Evolutionary conservation across 2,329 filamentous ascomycete species (phyloP), one percentile per base, ranked within the genome.

Genomic region (Penicillium capsulatum): DNA sequence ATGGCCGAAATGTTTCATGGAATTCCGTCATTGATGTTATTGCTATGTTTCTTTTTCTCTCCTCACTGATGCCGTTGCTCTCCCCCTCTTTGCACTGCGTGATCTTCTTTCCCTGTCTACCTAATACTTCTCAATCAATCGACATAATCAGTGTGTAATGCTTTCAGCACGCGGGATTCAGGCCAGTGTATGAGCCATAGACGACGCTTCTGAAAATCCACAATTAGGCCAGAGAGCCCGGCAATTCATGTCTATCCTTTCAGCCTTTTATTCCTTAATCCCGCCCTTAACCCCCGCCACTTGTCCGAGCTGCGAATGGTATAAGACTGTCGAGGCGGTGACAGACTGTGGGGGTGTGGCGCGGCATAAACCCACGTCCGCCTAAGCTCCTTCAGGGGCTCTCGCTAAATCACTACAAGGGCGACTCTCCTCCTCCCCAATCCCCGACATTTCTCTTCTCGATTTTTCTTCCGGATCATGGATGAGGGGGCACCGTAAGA

Each of bases 1-100:
- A 37, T 37, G 39, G 46, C 54, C 58, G 52, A 59, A 50, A 55
- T 55, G 51, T 53, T 58, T 57, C 48, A 61, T 58, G 50, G 59
- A 55, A 57, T 60, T 64, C 57, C 45, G 47, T 52, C 52, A 47
- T 55, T 56, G 51, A 51, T 54, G 48, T 51, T 39, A 48, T 50
- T 52, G 43, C 37, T 45, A 47, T 47, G 45, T 36, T 44, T 43
- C 17, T 37, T 17, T 34, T 27, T 20, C 31, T 27, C 26, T 45
- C 28, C 42, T 36, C 42, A 45, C 46, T 47, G 42, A 47, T 49
- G 41, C 28, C 41, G 38, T 41, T 48, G 34, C n/a, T n/a, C n/a
- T n/a, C n/a, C 16, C 35, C 40, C 36, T 38, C 29, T 34, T 34
- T 47, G 47, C 47, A 43, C 46, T 49, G 40, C 46, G 40, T 49